Evolutionary conservation across 2,329 filamentous ascomycete species (phyloP).

Genomic region (Dendryphion nanum): DNA sequence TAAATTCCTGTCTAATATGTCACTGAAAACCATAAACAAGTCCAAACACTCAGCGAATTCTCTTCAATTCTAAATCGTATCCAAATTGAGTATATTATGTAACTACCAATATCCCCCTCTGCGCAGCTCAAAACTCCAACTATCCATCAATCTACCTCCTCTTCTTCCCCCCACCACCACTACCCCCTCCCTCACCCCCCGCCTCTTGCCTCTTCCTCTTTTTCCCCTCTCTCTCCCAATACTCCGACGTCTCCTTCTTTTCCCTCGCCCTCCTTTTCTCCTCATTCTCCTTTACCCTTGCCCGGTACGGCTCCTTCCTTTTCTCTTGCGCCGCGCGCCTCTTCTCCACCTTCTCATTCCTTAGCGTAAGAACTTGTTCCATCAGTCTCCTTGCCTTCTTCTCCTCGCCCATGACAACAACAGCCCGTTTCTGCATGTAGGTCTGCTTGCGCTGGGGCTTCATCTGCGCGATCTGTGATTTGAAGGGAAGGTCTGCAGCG

Average conservation of each 20-base stretch:
- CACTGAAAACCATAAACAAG: too few relatives aligned
- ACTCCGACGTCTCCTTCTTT: constrained; percentile 89
- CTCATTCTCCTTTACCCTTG: constrained; percentile 75
- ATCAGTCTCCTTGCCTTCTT: constrained; percentile 83
- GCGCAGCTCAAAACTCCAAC: too few relatives aligned
- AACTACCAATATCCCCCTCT: too few relatives aligned
- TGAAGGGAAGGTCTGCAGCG: constrained; percentile 84
- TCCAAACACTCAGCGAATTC: too few relatives aligned
- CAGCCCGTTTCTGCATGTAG: constrained; percentile 93
- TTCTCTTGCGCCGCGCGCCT: constrained; percentile 83
- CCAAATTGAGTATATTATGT: too few relatives aligned
- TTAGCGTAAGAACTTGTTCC: constrained; percentile 86
- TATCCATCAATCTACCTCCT: constrained; percentile 16
- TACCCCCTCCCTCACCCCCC: constrained; percentile 47
- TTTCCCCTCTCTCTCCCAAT: constrained; percentile 87
- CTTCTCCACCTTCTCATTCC: constrained; percentile 88
- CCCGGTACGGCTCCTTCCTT: constrained; percentile 73
- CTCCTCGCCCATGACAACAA: constrained; percentile 86
- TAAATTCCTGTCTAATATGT: too few relatives aligned
- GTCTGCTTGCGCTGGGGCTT: constrained; percentile 77
- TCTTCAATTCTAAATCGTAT: too few relatives aligned
- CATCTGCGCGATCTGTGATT: constrained; percentile 82
- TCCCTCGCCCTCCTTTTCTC: constrained; percentile 86
- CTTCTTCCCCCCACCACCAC: constrained; percentile 41
- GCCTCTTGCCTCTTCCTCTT: constrained; percentile 62